These are phyloP conservation scores for Plantago rigida DNA, from an alignment of 305 asterid genomes.

Conservation along the genomic window DNA sequence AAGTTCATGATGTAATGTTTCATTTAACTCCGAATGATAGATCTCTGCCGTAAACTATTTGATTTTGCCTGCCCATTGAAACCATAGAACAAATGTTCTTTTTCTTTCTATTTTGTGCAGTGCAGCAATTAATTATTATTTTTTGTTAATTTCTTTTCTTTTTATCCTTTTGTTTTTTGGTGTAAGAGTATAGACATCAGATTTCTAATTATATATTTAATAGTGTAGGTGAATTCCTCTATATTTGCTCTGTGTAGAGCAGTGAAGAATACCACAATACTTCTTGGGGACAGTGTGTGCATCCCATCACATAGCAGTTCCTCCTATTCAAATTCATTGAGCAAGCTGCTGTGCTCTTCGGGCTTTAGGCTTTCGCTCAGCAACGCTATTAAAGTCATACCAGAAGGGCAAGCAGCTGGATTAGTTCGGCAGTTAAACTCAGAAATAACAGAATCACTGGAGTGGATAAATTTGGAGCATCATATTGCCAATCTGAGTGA, in stretches of 20 bases:
- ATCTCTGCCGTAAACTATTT: not conserved
- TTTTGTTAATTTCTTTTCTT: too few species aligned
- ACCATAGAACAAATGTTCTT: conserved; percentile 15
- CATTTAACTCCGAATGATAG: not conserved
- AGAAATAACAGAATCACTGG: conserved; percentile 58
- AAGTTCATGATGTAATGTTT: too few species aligned
- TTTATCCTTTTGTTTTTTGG: conserved; percentile 22
- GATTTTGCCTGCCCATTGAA: conserved; percentile 19
- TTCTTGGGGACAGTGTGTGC: conserved; percentile 30
- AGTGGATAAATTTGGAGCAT: conserved; percentile 52
- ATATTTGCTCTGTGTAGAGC: conserved; percentile 71
- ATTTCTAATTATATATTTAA: conserved; percentile 29
- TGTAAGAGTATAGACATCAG: conserved; percentile 14
- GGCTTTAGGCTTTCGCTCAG: conserved; percentile 61
- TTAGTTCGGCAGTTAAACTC: conserved; percentile 52
- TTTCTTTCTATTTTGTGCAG: conserved; percentile 21
- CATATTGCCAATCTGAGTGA: conserved; percentile 34
- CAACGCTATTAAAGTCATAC: conserved; percentile 65
- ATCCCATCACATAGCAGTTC: conserved; percentile 26
- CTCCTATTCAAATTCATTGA: conserved; percentile 45
- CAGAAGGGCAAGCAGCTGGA: conserved; percentile 88
- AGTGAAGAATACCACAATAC: conserved; percentile 42
- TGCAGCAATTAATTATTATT: conserved; percentile 9
- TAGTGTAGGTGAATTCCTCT: conserved; percentile 57
- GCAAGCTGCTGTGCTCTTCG: conserved; percentile 51